Evolutionary conservation across 2,329 filamentous ascomycete genomes (phyloP).

Genomic region (Didymella exigua): DNA sequence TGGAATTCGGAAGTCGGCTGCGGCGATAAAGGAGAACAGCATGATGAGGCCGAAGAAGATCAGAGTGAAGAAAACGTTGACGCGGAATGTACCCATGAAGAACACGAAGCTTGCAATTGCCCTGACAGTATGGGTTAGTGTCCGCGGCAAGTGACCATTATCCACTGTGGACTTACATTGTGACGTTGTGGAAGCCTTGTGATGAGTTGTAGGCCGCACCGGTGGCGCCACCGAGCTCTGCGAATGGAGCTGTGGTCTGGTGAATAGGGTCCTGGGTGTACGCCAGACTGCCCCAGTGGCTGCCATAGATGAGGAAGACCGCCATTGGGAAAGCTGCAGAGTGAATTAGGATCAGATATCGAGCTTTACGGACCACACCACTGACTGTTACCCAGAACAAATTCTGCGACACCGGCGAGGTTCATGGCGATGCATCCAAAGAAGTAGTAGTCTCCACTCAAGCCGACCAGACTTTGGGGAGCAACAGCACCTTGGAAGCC

Average conservation of each 20-base stretch:
- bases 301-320: constrained; percentile 29
- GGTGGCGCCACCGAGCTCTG: constrained; percentile 21
- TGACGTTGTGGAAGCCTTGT: constrained; percentile 30
- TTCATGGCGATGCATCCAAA: constrained; percentile 31
- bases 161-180: constrained; percentile 17
- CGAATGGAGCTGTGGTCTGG: constrained; percentile 21
- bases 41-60: constrained; percentile 28
- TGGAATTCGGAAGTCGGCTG: constrained; percentile 22
- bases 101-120: constrained; percentile 26
- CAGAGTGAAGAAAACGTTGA: constrained; percentile 25
- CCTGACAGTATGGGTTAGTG: constrained; percentile 15
- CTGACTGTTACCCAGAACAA: constrained; percentile 30
- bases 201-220: constrained; percentile 29
- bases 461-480: constrained; percentile 25
- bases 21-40: constrained; percentile 27
- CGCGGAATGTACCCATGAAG: constrained; percentile 26
- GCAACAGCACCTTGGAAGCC: constrained; percentile 28
- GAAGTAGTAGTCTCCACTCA: constrained; percentile 32
- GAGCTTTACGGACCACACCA: not conserved
- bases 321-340: constrained; percentile 30
- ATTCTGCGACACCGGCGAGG: constrained; percentile 28
- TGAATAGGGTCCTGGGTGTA: constrained; percentile 29
- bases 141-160: not conserved
- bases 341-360: not conserved
- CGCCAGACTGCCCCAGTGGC: constrained; percentile 29